A percentile compares a stretch with the other conserved stretches of the same genome.
phyloP scores from a whole-genome alignment of 805 yeast species.

The Suhomyces kilbournensis region DNA sequence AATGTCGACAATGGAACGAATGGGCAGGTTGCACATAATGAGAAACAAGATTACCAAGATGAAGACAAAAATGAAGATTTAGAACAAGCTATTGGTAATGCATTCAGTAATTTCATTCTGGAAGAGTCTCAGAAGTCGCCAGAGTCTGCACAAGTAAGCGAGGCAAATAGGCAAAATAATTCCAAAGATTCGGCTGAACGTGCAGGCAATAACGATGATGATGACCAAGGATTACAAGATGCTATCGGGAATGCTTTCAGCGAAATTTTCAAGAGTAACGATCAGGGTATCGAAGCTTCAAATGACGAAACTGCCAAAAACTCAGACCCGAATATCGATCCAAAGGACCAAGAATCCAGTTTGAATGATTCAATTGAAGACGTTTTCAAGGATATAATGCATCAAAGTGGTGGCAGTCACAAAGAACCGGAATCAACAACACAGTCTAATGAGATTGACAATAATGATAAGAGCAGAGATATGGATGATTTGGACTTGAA shows the following conservation, averaged over 20 bases:
- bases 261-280: slow-evolving; percentile 1
- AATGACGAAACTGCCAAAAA: background rate
- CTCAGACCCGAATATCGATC: background rate
- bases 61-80: slow-evolving; percentile 15
- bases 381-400: slow-evolving; percentile 9
- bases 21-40: background rate
- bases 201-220: background rate
- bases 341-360: background rate
- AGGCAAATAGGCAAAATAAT: background rate
- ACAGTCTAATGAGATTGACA: background rate
- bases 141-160: background rate
- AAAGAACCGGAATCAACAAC: background rate
- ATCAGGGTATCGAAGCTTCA: background rate
- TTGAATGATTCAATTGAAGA: slow-evolving; percentile 14
- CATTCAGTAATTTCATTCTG: slow-evolving; percentile 12
- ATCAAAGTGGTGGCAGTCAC: background rate
- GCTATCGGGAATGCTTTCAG: slow-evolving; percentile 20
- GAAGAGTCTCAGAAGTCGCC: background rate
- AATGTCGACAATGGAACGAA: background rate
- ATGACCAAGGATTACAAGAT: slow-evolving; percentile 1
- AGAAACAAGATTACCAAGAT: background rate
- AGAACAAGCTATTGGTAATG: slow-evolving; percentile 30
- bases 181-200: background rate
- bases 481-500: slow-evolving; percentile 12
- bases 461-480: background rate